A percentile compares a stretch with the other conserved stretches of the same genome.
phyloP scores from a whole-genome alignment of 352 stramenopile genomes.

The Phytophthora foliorum region DNA sequence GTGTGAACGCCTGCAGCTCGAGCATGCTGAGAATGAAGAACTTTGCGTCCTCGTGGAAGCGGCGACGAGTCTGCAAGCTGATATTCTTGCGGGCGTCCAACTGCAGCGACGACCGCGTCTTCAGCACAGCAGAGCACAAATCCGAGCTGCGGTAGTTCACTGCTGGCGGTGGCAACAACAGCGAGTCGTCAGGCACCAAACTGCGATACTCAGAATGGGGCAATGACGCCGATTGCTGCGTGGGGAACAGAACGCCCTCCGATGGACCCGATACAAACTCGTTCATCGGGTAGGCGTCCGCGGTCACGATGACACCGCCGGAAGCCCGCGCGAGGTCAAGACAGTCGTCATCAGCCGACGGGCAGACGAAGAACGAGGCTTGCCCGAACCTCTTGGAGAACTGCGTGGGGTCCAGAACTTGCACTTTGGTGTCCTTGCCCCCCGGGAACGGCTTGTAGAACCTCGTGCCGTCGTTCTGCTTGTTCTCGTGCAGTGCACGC shows the following conservation, averaged over 20 bases:
- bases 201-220: constrained; percentile 14
- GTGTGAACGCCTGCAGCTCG: constrained; percentile 38
- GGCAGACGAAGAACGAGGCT: constrained; percentile 61
- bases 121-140: constrained; percentile 29
- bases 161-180: constrained; percentile 21
- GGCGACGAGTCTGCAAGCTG: constrained; percentile 37
- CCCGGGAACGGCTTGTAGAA: constrained; percentile 32
- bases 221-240: constrained; percentile 10
- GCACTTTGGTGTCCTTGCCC: constrained; percentile 33
- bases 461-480: constrained; percentile 30
- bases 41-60: constrained; percentile 61
- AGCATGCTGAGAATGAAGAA: constrained; percentile 58
- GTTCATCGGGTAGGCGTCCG: constrained; percentile 72
- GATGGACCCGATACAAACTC: constrained; percentile 42
- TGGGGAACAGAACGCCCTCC: constrained; percentile 31
- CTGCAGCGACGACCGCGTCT: constrained; percentile 22
- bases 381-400: constrained; percentile 57
- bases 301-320: constrained; percentile 55
- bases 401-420: constrained; percentile 28
- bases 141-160: constrained; percentile 24
- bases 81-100: constrained; percentile 36
- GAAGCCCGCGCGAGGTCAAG: constrained; percentile 66
- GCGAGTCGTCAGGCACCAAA: constrained; percentile 21
- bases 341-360: constrained; percentile 69
- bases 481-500: constrained; percentile 21